These are phyloP conservation scores for Sarocladiaceae sp. DNA, from an alignment of 2,329 filamentous ascomycete species.

Conservation along the genomic window DNA sequence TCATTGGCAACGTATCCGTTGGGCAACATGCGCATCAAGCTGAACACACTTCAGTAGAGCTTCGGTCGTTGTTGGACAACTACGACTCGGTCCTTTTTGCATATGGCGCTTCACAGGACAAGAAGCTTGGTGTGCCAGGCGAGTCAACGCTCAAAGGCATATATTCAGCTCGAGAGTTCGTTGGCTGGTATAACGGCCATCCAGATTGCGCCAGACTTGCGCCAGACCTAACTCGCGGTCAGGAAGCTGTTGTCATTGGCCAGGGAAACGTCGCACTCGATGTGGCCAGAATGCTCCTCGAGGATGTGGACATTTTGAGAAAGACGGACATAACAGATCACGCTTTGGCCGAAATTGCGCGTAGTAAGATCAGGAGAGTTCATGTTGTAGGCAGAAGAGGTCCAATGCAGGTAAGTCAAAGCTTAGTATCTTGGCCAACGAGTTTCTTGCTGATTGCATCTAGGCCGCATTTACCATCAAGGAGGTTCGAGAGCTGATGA, in stretches of 20 bases:
- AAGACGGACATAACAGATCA: slow-evolving; percentile 87
- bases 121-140: slow-evolving; percentile 71
- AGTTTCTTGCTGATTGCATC: slow-evolving; percentile 7
- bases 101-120: slow-evolving; percentile 86
- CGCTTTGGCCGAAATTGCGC: slow-evolving; percentile 68
- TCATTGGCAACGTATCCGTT: slow-evolving; percentile 83
- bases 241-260: slow-evolving; percentile 84
- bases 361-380: slow-evolving; percentile 73
- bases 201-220: slow-evolving; percentile 71
- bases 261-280: slow-evolving; percentile 97
- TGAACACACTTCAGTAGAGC: slow-evolving; percentile 51
- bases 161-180: slow-evolving; percentile 86
- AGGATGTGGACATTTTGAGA: slow-evolving; percentile 66
- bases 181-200: slow-evolving; percentile 97
- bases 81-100: slow-evolving; percentile 92
- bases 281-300: slow-evolving; percentile 81
- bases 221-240: slow-evolving; percentile 70
- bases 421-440: neutral
- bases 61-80: slow-evolving; percentile 67
- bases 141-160: slow-evolving; percentile 70
- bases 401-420: slow-evolving; percentile 67
- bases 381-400: slow-evolving; percentile 86
- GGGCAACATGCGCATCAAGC: slow-evolving; percentile 47
- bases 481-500: slow-evolving; percentile 83
- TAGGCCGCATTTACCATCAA: slow-evolving; percentile 94